Evolutionary conservation across 345 rosid genomes (phyloP).

Genomic region (Euphorbia tirucalli): DNA sequence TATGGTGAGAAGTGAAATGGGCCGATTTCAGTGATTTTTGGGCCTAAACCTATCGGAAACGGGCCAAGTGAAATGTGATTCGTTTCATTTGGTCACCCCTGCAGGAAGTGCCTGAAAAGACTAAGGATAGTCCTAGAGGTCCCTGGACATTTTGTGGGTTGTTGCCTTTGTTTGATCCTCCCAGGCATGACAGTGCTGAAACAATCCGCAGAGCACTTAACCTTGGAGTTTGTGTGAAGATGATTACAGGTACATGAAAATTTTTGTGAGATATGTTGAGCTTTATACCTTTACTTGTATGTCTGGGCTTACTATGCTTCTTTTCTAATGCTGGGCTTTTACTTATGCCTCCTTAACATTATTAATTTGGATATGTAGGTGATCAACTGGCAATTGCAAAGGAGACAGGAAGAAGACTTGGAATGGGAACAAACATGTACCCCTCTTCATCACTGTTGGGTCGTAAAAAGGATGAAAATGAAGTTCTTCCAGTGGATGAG

Average conservation of each 20-base stretch:
- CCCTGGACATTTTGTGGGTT: slow-evolving; percentile 92
- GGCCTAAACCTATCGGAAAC: no score
- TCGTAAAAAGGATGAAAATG: slow-evolving; percentile 59
- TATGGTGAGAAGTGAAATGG: no score
- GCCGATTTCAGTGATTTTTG: no score
- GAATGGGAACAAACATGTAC: slow-evolving; percentile 97
- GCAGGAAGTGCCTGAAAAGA: slow-evolving; percentile 84
- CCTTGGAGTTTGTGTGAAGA: slow-evolving; percentile 93
- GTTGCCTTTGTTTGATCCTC: slow-evolving; percentile 95
- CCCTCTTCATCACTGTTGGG: slow-evolving; percentile 87
- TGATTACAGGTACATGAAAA: slow-evolving; percentile 76
- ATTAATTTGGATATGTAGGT: slow-evolving; percentile 43
- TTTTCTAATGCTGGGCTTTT: no score
- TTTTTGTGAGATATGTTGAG: slow-evolving; percentile 5
- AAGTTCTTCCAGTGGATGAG: slow-evolving; percentile 82
- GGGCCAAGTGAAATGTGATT: no score
- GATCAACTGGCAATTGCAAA: slow-evolving; percentile 96
- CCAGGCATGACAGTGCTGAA: slow-evolving; percentile 97
- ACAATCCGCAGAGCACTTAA: slow-evolving; percentile 87
- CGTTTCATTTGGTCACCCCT: slow-evolving; percentile 21
- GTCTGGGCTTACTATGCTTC: no score
- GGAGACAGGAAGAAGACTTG: slow-evolving; percentile 96
- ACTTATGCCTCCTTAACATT: neutral
- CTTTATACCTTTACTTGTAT: no score
- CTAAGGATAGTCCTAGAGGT: slow-evolving; percentile 69